Evolutionary conservation across 495 filamentous ascomycete genomes (phyloP).

Genomic region (Pyronema domesticum): DNA sequence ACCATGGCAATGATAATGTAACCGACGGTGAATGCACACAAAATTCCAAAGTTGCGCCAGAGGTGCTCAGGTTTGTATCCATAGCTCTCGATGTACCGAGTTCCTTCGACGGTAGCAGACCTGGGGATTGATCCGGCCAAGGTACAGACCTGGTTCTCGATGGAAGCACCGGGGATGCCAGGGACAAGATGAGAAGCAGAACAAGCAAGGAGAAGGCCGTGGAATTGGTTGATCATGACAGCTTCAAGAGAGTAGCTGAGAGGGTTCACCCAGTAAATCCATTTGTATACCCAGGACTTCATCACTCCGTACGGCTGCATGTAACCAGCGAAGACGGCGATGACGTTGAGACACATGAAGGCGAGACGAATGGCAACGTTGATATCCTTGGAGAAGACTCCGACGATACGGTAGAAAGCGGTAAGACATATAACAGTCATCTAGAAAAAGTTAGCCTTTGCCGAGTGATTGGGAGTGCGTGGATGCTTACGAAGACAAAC

Average conservation of each 20-base stretch:
- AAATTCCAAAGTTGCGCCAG: constrained; percentile 67
- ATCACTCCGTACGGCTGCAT: constrained; percentile 27
- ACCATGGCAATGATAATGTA: constrained; percentile 52
- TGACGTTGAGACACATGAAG: constrained; percentile 28
- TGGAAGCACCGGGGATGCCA: constrained; percentile 14
- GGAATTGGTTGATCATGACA: constrained; percentile 31
- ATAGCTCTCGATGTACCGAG: constrained; percentile 39
- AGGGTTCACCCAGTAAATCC: constrained; percentile 30
- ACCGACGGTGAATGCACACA: constrained; percentile 49
- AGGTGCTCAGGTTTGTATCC: constrained; percentile 46
- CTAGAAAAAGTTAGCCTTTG: constrained; percentile 10
- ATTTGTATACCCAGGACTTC: constrained; percentile 27
- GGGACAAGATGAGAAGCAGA: constrained; percentile 20
- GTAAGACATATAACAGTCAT: constrained; percentile 30
- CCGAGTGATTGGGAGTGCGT: background rate
- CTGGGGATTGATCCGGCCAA: constrained; percentile 37
- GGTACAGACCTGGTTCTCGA: constrained; percentile 32
- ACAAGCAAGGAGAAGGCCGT: constrained; percentile 18
- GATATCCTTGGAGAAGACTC: constrained; percentile 33
- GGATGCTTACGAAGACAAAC: constrained; percentile 28
- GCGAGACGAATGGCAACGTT: constrained; percentile 40
- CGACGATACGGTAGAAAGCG: constrained; percentile 35
- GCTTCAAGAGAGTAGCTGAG: constrained; percentile 29
- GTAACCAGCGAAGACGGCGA: constrained; percentile 28
- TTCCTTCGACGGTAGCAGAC: constrained; percentile 35